Base-by-base conservation (phyloP, 1,139 yeast genomes). In the Taphrina wiesneri region DNA sequence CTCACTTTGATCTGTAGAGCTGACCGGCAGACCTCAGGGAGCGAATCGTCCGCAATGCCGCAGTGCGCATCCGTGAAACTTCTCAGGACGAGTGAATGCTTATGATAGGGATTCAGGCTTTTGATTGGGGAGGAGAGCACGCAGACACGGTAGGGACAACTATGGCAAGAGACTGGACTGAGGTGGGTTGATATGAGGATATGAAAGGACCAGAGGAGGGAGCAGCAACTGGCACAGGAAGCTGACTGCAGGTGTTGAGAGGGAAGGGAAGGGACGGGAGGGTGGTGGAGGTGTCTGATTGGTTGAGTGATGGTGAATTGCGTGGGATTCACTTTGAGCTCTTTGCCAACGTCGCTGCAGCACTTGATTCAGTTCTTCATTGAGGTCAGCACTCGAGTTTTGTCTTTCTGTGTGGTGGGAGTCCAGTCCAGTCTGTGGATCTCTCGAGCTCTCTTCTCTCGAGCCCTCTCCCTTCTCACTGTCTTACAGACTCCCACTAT, bases 21-120 rank as follows among this genome's bases (percentile, higher is more conserved):
- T 51, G 54, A 19, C 56, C 23, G 13, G 56, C 52, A 19, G 63
- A 56, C 63, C 54, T 46, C 41, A 59, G 26, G 11, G 56, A 49
- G 46, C 63, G 52, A 30, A 59, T 30, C n/a, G 56, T 36, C 34
- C 63, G 47, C 45, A 59, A 34, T n/a, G 47, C 54, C 34, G 63
- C 56, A n/a, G 63, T 52, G 43, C 56, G 56, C 56, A 52, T 52
- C 28, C 15, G 36, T 26, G 36, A 11, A 19, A 36, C 25, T 5
- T 17, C 26, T 25, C 28, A 7, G 49, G 26, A 21, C n/a, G n/a
- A 32, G 15, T 11, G 36, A 32, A n/a, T n/a, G n/a, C n/a, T n/a
- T n/a, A n/a, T n/a, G n/a, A n/a, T n/a, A n/a, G n/a, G n/a, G n/a
- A n/a, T n/a, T n/a, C n/a, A n/a, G n/a, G n/a, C n/a, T n/a, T n/a